These are phyloP conservation scores for Linnemannia hyalina DNA, from an alignment of 192 early-diverging fungal species.

Conservation along the genomic window DNA sequence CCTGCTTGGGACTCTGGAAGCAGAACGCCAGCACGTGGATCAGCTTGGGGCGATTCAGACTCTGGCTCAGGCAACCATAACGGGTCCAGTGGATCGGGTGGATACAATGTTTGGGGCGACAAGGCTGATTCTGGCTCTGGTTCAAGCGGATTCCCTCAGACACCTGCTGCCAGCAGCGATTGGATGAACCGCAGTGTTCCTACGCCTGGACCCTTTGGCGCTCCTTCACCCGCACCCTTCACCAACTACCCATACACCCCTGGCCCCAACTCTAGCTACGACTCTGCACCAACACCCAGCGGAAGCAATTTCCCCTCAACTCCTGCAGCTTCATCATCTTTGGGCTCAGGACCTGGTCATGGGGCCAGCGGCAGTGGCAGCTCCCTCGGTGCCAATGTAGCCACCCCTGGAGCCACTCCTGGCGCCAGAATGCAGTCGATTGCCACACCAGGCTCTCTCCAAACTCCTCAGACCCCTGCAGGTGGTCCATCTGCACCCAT, in stretches of 20 bases:
- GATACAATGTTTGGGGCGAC: constrained; percentile 48
- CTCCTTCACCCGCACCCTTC: constrained; percentile 63
- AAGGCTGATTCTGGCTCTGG: constrained; percentile 54
- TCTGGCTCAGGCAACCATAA: constrained; percentile 30
- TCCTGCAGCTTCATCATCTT: constrained; percentile 66
- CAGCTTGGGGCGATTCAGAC: constrained; percentile 52
- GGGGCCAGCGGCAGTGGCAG: constrained; percentile 24
- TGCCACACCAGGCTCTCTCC: constrained; percentile 62
- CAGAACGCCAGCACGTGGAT: constrained; percentile 49
- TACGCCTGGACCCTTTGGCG: constrained; percentile 53
- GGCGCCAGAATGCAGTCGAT: constrained; percentile 56
- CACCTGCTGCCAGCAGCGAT: constrained; percentile 51
- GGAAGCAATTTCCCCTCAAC: constrained; percentile 63
- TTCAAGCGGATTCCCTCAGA: constrained; percentile 52
- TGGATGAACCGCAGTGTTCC: constrained; percentile 51
- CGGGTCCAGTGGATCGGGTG: constrained; percentile 19
- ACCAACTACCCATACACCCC: constrained; percentile 65
- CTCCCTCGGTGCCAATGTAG: constrained; percentile 28
- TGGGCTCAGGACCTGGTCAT: constrained; percentile 38
- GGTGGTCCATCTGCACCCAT: constrained; percentile 58
- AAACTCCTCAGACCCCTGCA: constrained; percentile 61
- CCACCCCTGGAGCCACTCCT: constrained; percentile 54
- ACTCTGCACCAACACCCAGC: constrained; percentile 65
- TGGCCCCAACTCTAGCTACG: constrained; percentile 61
- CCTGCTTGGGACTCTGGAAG: constrained; percentile 75